Base-by-base conservation (phyloP, 108 stramenopile genomes). In the Cylindrotheca closterium region DNA sequence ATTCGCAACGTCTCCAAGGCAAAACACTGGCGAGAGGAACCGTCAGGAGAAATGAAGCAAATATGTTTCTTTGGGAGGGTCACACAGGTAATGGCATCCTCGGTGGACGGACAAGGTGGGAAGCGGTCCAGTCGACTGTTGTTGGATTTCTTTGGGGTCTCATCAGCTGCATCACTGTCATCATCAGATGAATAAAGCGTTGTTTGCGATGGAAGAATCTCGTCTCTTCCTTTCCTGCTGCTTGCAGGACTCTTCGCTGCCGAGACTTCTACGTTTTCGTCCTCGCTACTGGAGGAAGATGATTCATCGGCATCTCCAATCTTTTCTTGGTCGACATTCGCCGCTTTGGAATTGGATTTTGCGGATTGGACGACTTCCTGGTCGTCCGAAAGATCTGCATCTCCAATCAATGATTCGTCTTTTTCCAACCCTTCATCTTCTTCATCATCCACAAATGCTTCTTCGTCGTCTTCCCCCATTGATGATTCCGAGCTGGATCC, bases 1-100 rank as follows among this genome's bases (percentile, higher is more conserved):
- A 79, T 68, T 30, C 83, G 81, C 45, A 93, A 55, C n/a, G 91
- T 93, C 19, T 85, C 80, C n/a, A 93, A 48, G n/a, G 82, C 58
- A 65, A 88, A 93, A 61, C 91, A 93, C 57, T 86, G 85, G 0
- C 87, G 71, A 7, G 69, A 69, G 42, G 62, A 50, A 1, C 79
- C 82, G 61, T 89, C 88, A 0, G 86, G 84, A 17, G 84, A 47
- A n/a, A 89, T 37, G 61, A 67, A 89, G 47, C 91, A 93, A 15
- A 93, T 68, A 51, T 93, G 91, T 8, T 27, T 56, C 54, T 55
- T 73, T 4, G 86, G 88, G 0, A 89, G 55, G 5, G 47, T 45
- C 57, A 79, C 80, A 55, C 54, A 56, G 30, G 91, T 93, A 60
- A 93, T 86, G 29, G 73, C 82, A 52, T 92, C 91, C 49, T 56